A percentile compares a stretch with the other conserved stretches of the same genome.
Evolutionary conservation across 345 rosid species (phyloP).

Genomic region (Populus nigra): DNA sequence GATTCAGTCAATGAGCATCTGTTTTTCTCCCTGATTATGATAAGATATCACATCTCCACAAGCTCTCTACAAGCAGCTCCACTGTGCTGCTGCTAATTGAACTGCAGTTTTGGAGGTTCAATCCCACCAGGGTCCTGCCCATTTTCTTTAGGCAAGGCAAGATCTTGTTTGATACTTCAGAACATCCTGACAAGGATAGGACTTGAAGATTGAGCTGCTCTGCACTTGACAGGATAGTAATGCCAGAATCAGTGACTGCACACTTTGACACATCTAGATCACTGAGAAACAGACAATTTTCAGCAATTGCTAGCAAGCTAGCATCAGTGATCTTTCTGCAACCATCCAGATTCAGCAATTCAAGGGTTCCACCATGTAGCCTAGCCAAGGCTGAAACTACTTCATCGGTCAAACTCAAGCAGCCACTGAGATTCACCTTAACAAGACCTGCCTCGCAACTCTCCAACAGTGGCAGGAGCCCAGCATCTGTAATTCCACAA

Average conservation of each 20-base stretch:
- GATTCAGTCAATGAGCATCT: not conserved
- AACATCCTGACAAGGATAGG: constrained; percentile 70
- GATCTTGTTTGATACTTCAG: constrained; percentile 63
- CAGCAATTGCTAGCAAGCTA: constrained; percentile 61
- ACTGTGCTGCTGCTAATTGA: constrained; percentile 50
- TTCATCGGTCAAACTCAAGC: constrained; percentile 64
- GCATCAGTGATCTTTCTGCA: constrained; percentile 66
- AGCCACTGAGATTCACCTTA: constrained; percentile 75
- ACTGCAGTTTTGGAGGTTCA: constrained; percentile 81
- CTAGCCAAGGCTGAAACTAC: constrained; percentile 54
- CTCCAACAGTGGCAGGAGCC: constrained; percentile 55
- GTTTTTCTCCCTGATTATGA: constrained; percentile 33
- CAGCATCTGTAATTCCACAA: constrained; percentile 55
- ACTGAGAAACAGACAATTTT: constrained; percentile 61
- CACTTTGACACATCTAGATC: constrained; percentile 81
- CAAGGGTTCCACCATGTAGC: constrained; percentile 68
- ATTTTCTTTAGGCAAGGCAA: constrained; percentile 46
- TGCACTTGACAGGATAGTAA: constrained; percentile 53
- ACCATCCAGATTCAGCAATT: constrained; percentile 67
- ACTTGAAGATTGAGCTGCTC: constrained; percentile 63
- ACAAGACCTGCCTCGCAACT: constrained; percentile 59
- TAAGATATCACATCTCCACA: constrained; percentile 87
- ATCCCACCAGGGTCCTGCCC: constrained; percentile 67
- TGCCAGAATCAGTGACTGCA: constrained; percentile 60
- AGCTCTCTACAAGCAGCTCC: constrained; percentile 55